A percentile compares a stretch with the other conserved stretches of the same genome.
Conservation (phyloP, 805 yeast genomes). For the Candida caryicola region DNA sequence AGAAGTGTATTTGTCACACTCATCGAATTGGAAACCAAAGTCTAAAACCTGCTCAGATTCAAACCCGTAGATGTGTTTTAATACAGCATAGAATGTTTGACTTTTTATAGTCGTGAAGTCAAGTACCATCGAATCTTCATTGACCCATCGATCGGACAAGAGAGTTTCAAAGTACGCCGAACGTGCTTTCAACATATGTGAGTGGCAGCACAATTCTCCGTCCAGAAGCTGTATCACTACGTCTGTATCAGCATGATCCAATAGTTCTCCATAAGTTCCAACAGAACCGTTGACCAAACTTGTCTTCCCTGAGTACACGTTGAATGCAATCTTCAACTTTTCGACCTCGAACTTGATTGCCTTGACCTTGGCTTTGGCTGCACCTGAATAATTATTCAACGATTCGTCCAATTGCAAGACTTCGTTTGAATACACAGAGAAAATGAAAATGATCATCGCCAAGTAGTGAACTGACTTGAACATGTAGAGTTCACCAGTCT, state of each 20-base stretch:
- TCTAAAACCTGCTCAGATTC: slow-evolving; percentile 42
- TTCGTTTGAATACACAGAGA: slow-evolving; percentile 40
- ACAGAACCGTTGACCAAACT: not conserved
- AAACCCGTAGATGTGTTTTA: slow-evolving; percentile 58
- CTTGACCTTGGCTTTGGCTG: not conserved
- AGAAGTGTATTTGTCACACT: slow-evolving; percentile 48
- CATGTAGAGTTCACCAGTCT: slow-evolving; percentile 15
- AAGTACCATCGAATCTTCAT: slow-evolving; percentile 21
- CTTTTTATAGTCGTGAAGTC: slow-evolving; percentile 44
- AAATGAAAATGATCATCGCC: slow-evolving; percentile 40
- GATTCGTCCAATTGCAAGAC: slow-evolving; percentile 3
- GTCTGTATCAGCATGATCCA: slow-evolving; percentile 29
- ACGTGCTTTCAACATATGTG: slow-evolving; percentile 52
- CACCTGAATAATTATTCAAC: slow-evolving; percentile 2
- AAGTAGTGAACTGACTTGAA: slow-evolving; percentile 26
- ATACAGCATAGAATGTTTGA: slow-evolving; percentile 45
- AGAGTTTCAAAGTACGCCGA: slow-evolving; percentile 62
- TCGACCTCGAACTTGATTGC: slow-evolving; percentile 8
- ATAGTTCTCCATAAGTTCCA: not conserved
- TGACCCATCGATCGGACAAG: slow-evolving; percentile 55
- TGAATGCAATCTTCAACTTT: slow-evolving; percentile 7
- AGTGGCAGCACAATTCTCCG: slow-evolving; percentile 46
- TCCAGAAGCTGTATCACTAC: slow-evolving; percentile 46
- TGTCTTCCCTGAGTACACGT: slow-evolving; percentile 3
- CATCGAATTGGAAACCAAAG: slow-evolving; percentile 16